Conservation (phyloP, 805 yeast species). For the Scheffersomyces stipitis region DNA sequence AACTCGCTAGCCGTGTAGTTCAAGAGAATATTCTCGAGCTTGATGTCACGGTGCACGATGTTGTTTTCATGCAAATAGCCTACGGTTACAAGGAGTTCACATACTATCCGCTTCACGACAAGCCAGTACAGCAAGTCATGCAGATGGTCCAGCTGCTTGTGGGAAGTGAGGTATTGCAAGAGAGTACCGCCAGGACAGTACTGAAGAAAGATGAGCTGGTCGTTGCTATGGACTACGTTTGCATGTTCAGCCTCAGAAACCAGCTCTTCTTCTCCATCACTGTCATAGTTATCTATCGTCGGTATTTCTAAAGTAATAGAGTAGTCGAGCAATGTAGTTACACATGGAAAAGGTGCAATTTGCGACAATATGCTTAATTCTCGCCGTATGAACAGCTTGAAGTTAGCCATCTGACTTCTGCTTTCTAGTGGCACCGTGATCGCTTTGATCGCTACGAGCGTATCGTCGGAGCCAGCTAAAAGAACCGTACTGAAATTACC, state of each 20-base stretch:
- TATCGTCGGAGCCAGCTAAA: conserved; percentile 32
- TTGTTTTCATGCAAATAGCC: conserved; percentile 64
- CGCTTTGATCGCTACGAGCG: conserved; percentile 70
- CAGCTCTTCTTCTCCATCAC: conserved; percentile 7
- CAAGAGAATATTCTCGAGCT: conserved; percentile 78
- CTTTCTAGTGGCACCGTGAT: conserved; percentile 42
- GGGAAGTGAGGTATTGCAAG: conserved; percentile 50
- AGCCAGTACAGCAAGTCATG: conserved; percentile 38
- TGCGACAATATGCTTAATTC: conserved; percentile 67
- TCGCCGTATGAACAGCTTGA: conserved; percentile 45
- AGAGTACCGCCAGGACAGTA: conserved; percentile 86
- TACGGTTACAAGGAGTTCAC: conserved; percentile 70
- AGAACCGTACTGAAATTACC: conserved; percentile 73
- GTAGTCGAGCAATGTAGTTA: conserved; percentile 61
- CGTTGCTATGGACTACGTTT: conserved; percentile 20
- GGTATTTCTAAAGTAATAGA: conserved; percentile 17
- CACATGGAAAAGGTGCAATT: conserved; percentile 61
- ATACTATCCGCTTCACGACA: conserved; percentile 60
- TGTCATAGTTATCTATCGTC: neutral
- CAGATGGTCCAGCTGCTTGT: conserved; percentile 38
- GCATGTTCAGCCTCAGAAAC: conserved; percentile 12
- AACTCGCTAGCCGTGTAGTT: conserved; percentile 31
- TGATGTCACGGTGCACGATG: conserved; percentile 88
- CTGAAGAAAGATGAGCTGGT: conserved; percentile 60
- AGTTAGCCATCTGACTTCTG: conserved; percentile 23